A percentile compares a stretch with the other conserved stretches of the same genome.
Conservation (phyloP, 768 basidiomycete genomes). For the Hebeloma cylindrosporum region DNA sequence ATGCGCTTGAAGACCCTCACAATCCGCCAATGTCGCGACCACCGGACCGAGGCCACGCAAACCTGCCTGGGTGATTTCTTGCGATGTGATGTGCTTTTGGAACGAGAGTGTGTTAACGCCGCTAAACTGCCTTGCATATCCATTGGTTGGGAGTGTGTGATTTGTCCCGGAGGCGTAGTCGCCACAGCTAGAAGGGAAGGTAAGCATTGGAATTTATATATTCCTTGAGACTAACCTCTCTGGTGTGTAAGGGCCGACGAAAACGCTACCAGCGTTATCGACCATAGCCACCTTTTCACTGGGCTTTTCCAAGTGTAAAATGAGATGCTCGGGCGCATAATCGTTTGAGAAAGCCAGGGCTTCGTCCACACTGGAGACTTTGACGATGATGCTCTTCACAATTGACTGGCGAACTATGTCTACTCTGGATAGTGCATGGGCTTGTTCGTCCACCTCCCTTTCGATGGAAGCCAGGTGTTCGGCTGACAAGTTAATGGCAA, state of each 20-base stretch:
- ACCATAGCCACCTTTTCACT: conserved; percentile 61
- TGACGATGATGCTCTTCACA: conserved; percentile 87
- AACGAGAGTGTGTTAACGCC: conserved; percentile 97
- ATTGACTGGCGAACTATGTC: conserved; percentile 90
- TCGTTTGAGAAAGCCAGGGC: conserved; percentile 92
- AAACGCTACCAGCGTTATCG: conserved; percentile 94
- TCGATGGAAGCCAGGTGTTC: conserved; percentile 75
- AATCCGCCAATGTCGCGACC: conserved; percentile 88
- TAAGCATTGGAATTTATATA: background rate
- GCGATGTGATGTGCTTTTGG: conserved; percentile 98
- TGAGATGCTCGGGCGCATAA: conserved; percentile 97
- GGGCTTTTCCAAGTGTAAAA: conserved; percentile 82
- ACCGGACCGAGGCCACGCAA: conserved; percentile 79
- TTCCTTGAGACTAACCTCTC: conserved; percentile 68
- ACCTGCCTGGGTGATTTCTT: conserved; percentile 83
- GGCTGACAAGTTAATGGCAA: conserved; percentile 68
- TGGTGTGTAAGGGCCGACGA: conserved; percentile 92
- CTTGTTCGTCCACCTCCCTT: conserved; percentile 82
- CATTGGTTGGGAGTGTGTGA: conserved; percentile 95
- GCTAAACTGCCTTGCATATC: conserved; percentile 96
- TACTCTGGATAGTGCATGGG: conserved; percentile 80
- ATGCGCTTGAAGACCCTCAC: conserved; percentile 93
- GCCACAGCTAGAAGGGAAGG: conserved; percentile 66
- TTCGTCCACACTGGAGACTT: conserved; percentile 61
- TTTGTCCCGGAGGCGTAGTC: conserved; percentile 99